Evolutionary conservation across 371 early-diverging fungal genomes (phyloP).

Genomic region (Funneliformis caledonium): DNA sequence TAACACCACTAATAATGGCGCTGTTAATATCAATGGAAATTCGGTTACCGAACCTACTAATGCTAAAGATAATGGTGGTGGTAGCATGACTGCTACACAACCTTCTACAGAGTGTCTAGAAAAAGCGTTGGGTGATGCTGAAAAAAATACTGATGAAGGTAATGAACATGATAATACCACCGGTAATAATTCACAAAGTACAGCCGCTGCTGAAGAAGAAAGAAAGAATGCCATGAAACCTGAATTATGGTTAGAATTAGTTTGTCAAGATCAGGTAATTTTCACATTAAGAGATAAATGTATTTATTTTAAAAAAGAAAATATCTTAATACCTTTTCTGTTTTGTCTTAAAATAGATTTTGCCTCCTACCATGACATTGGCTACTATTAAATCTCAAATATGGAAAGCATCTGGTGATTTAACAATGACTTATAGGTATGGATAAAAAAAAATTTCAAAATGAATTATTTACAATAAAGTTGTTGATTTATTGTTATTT

Average conservation of each 20-base stretch:
- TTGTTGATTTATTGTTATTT: too few species aligned
- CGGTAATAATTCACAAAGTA: conserved; percentile 38
- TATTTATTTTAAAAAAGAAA: neutral
- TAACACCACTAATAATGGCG: too few species aligned
- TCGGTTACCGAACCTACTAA: conserved; percentile 8
- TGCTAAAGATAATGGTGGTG: conserved; percentile 33
- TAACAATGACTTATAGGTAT: conserved; percentile 66
- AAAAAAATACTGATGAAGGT: conserved; percentile 23
- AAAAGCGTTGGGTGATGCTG: neutral
- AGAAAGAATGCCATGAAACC: conserved; percentile 22
- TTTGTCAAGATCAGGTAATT: conserved; percentile 72
- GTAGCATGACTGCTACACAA: neutral
- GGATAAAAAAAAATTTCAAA: neutral
- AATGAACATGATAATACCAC: conserved; percentile 44
- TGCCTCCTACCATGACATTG: conserved; percentile 78
- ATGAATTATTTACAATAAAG: neutral
- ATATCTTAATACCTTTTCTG: neutral
- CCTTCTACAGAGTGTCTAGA: neutral
- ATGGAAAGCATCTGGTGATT: conserved; percentile 85
- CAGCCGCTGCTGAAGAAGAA: conserved; percentile 28
- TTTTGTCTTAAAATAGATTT: conserved; percentile 42
- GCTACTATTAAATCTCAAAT: conserved; percentile 82
- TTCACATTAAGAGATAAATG: neutral
- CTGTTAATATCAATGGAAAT: neutral
- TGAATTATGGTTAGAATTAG: conserved; percentile 57